Base-by-base conservation (phyloP, 345 rosid genomes). In the Nephelium lappaceum region DNA sequence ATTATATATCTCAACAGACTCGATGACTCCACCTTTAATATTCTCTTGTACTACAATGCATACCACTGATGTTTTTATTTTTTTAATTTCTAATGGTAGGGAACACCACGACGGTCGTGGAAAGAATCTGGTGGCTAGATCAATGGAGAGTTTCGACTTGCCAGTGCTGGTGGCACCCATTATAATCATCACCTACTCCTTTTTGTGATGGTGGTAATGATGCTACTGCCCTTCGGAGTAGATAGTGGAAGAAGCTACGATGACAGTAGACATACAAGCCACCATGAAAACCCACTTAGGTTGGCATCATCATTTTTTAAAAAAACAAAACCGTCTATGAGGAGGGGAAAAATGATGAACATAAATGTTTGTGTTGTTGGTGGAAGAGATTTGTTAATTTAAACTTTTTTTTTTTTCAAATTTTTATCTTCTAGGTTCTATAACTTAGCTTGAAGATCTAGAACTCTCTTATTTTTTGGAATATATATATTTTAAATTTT, bases 101-200 rank as follows among this genome's bases (percentile, higher is more conserved):
- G 93, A 6, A 96, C 81, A 42, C 91, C 91, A 5, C 47, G 86
- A 43, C 97, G 88, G 14, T 94, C 93, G 2, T 16, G 78, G 31
- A 84, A 18, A 80, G 71, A 85, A 86, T 25, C 77, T 77, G 68
- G 84, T 71, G 49, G 92, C 95, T 18, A 94, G 89, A 84, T 97
- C 97, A 85, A 97, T 73, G 60, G 98, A 97, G 18, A 93, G 97
- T 6, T 79, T 71, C 19, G 98, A 88, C 79, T 94, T 97, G 9
- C 98, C 99, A 21, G 90, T 84, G 12, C 98, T 97, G 57, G 98
- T 94, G 25, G 98, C 97, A 15, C 98, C 99, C 89, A 96, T 77
- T 77, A 94, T 85, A 45, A 94, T 94, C 12, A 94, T 71, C 42
- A 91, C 64, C 84, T 92, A 94, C 19, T 86, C 91, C 69, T 86